Base-by-base conservation (phyloP, 2,329 filamentous ascomycete species). In the Colletotrichum trifolii region DNA sequence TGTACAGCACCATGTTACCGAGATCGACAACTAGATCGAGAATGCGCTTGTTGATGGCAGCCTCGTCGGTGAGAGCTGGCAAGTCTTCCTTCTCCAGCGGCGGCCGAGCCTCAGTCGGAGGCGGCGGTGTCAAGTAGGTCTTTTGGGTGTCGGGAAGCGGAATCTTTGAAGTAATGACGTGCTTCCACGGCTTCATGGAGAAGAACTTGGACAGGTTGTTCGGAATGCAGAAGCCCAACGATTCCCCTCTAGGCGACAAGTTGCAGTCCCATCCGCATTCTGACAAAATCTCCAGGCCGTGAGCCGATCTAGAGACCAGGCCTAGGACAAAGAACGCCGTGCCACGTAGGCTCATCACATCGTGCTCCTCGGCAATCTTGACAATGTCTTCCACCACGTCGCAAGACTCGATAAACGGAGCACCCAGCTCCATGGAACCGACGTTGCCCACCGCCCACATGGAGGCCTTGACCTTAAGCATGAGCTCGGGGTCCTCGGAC, bases 371-470 rank as follows among this genome's bases (percentile, higher is more conserved):
- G 1, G 96, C 96, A 74, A 99, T 97, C 68, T 89, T 85, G 50
- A 98, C 89, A 67, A 99, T 95, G 68, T 91, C 88, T 72, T 91
- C 88, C 15, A 98, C 93, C 42, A 98, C 93, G 69, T 97, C 92
- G 42, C 89, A 92, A 60, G 91, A 90, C 77, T 97, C 96, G 4
- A 99, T 83, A 75, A 99, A 99, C 0, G 94, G 94, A 1, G 95
- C 95, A 1, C 96, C 96, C 2, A 97, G 88, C 72, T 98, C 95
- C 94, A 99, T 98, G 0, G 94, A 97, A 0, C 96, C 96, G 42
- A 99, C 95, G 71, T 99, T 99, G 33, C 96, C 96, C 1, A 99
- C 94, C 0, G 96, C 96, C 96, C 96, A 99, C 52, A 99, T 83
- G 74, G 94, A 97, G 8, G 94, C 96, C 77, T 99, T 99, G 69